Evolutionary conservation across 805 yeast genomes (phyloP).

Genomic region (Grigorovia yakushimaensis): DNA sequence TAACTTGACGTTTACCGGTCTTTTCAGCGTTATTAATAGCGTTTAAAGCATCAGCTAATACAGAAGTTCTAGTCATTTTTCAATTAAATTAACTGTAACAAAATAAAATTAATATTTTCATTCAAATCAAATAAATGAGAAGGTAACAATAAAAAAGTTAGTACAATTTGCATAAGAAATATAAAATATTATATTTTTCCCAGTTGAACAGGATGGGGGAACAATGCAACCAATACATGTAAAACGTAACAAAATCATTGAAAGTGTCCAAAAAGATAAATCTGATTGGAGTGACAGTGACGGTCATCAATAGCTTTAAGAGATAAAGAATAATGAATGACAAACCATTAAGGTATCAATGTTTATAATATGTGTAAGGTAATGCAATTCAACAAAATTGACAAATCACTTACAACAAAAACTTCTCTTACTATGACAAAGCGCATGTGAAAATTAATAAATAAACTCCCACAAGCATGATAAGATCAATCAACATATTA

Average conservation of each 20-base stretch:
- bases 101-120: neutral
- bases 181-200: neutral
- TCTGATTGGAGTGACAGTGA: neutral
- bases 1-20: slow-evolving; percentile 97
- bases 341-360: slow-evolving; percentile 11
- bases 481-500: neutral
- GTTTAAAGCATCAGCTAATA: slow-evolving; percentile 95
- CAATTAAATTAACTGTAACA: neutral
- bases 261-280: neutral
- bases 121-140: neutral
- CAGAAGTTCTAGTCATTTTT: slow-evolving; percentile 94
- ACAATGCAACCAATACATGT: neutral
- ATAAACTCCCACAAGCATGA: neutral
- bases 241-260: neutral
- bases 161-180: neutral
- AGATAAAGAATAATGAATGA: neutral
- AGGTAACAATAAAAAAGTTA: neutral
- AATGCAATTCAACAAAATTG: slow-evolving; percentile 10
- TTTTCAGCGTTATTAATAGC: slow-evolving; percentile 98
- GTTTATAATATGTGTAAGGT: slow-evolving; percentile 7
- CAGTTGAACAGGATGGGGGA: neutral
- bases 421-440: no score
- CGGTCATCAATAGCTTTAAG: neutral
- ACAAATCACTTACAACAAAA: slow-evolving; percentile 4
- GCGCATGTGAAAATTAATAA: no score